Percentiles rank a stretch among this genome's conserved stretches.
Conservation (phyloP, 345 rosid species). For the Murraya koenigii region DNA sequence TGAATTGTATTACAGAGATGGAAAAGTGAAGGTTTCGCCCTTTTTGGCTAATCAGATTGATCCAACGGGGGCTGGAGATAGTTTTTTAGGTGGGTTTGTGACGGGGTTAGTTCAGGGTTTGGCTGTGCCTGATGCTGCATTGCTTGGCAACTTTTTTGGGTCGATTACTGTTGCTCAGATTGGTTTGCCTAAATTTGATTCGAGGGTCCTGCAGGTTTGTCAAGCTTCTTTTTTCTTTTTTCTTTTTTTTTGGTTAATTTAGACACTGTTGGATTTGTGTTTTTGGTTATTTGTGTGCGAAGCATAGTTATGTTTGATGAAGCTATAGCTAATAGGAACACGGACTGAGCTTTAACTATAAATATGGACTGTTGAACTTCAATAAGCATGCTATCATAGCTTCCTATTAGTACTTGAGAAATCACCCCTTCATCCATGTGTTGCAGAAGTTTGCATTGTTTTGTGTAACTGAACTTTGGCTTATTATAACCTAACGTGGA, state of each 20-base stretch:
- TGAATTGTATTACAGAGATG: conserved; percentile 53
- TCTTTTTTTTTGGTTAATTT: background rate
- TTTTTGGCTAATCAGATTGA: conserved; percentile 73
- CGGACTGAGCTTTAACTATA: background rate
- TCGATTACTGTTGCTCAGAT: conserved; percentile 85
- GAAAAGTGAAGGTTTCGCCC: conserved; percentile 49
- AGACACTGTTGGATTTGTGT: background rate
- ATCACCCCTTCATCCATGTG: background rate
- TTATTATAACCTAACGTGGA: background rate
- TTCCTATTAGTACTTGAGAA: background rate
- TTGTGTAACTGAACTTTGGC: background rate
- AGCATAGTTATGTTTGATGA: background rate
- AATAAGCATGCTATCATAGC: background rate
- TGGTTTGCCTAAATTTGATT: conserved; percentile 77
- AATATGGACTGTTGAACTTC: background rate
- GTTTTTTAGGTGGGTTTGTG: conserved; percentile 80
- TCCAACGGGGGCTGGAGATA: conserved; percentile 99
- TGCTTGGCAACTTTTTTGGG: conserved; percentile 88
- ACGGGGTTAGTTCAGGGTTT: conserved; percentile 76
- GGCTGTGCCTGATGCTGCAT: conserved; percentile 85
- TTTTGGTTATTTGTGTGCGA: background rate
- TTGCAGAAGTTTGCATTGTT: background rate
- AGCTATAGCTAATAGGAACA: background rate
- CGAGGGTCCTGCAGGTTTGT: conserved; percentile 65
- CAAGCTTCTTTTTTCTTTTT: background rate